Percentiles rank a stretch among this genome's conserved stretches.
These are phyloP conservation scores for Eutrema heterophyllum DNA, from an alignment of 345 rosid genomes.

Conservation along the genomic window DNA sequence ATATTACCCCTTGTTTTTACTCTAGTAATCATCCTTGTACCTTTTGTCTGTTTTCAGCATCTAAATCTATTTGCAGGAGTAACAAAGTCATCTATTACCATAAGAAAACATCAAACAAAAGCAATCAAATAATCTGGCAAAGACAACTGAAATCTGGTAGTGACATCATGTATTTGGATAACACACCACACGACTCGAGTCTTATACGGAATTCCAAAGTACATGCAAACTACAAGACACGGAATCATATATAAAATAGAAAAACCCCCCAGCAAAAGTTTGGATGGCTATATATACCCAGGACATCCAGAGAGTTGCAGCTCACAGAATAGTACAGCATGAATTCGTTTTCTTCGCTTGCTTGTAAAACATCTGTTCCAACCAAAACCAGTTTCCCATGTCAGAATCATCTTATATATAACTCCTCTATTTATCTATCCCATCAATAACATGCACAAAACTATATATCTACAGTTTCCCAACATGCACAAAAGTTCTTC, in stretches of 20 bases:
- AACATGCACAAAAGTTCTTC: background rate
- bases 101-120: background rate
- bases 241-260: background rate
- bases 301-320: slow-evolving; percentile 6
- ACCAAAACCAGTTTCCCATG: slow-evolving; percentile 4
- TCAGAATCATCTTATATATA: background rate
- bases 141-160: background rate
- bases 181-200: slow-evolving; percentile 17
- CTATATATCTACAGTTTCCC: no score
- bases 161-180: slow-evolving; percentile 7
- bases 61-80: background rate
- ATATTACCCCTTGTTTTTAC: background rate
- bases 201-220: slow-evolving; percentile 1
- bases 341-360: slow-evolving; percentile 94
- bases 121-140: background rate
- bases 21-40: background rate
- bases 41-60: background rate
- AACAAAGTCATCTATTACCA: background rate
- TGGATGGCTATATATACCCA: slow-evolving; percentile 15
- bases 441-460: background rate
- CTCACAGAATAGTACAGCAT: slow-evolving; percentile 87
- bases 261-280: slow-evolving; percentile 17
- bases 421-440: background rate
- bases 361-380: slow-evolving; percentile 97
- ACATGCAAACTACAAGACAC: slow-evolving; percentile 11